Conservation (phyloP, 2,329 filamentous ascomycete species). For the Aspergillus versicolor region DNA sequence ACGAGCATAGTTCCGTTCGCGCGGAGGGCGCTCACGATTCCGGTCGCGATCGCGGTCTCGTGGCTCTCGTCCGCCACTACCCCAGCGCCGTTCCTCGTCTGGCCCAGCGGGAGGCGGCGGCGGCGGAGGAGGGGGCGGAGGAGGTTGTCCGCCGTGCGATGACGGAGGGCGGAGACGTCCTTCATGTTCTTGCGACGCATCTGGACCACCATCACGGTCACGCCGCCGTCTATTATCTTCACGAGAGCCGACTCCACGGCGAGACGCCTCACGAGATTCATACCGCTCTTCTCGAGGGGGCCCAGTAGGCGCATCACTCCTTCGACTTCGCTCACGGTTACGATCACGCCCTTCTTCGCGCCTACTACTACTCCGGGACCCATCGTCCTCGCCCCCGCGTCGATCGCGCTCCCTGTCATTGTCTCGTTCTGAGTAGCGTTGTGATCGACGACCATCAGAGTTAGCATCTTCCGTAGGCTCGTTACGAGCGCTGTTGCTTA, state of each 20-base stretch:
- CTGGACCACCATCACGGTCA: conserved; percentile 35
- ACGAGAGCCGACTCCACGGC: conserved; percentile 31
- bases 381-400: conserved; percentile 30
- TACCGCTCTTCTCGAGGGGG: conserved; percentile 24
- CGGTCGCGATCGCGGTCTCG: conserved; percentile 37
- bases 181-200: conserved; percentile 29
- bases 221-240: conserved; percentile 37
- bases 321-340: conserved; percentile 34
- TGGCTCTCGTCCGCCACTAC: conserved; percentile 33
- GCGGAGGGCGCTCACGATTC: conserved; percentile 32
- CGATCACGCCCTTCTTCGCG: conserved; percentile 41
- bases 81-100: conserved; percentile 37
- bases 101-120: conserved; percentile 24
- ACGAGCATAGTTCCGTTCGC: conserved; percentile 33
- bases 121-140: conserved; percentile 33
- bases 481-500: conserved; percentile 28
- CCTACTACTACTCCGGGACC: conserved; percentile 26
- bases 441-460: conserved; percentile 32
- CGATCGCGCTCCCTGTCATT: conserved; percentile 31
- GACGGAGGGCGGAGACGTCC: conserved; percentile 36
- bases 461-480: conserved; percentile 37
- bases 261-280: conserved; percentile 32
- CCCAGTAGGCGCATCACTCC: conserved; percentile 28
- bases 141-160: conserved; percentile 30
- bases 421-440: conserved; percentile 28